phyloP scores from a whole-genome alignment of 1,284 basidiomycete species.

The Tylopilus orsonianus region DNA sequence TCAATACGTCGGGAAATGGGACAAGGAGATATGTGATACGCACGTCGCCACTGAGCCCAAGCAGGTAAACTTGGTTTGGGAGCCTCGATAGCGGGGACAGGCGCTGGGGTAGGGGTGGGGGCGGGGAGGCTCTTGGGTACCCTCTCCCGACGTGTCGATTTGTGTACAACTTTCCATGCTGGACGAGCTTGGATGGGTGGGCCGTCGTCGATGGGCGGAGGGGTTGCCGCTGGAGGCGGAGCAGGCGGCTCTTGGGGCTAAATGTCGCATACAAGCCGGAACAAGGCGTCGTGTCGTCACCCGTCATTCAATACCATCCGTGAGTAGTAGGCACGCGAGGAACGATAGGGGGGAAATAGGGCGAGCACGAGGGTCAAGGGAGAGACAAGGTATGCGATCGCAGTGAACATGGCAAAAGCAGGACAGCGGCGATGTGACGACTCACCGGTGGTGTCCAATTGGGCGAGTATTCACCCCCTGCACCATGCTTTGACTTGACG shows the following conservation, averaged over 20 bases:
- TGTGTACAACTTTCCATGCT: slow-evolving; percentile 70
- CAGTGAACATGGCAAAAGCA: slow-evolving; percentile 1
- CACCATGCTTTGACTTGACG: slow-evolving; percentile 71
- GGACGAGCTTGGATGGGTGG: slow-evolving; percentile 52
- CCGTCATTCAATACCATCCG: slow-evolving; percentile 1
- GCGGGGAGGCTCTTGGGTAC: slow-evolving; percentile 40
- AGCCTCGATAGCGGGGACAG: slow-evolving; percentile 44
- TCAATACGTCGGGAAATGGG: not conserved
- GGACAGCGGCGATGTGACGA: slow-evolving; percentile 1
- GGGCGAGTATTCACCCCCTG: slow-evolving; percentile 65
- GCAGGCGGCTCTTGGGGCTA: slow-evolving; percentile 37
- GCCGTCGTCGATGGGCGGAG: slow-evolving; percentile 40
- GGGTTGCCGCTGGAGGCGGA: slow-evolving; percentile 36
- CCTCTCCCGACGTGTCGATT: slow-evolving; percentile 51
- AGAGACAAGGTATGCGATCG: not conserved
- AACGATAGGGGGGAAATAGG: not conserved
- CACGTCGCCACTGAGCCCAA: slow-evolving; percentile 78
- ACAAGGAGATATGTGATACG: slow-evolving; percentile 27
- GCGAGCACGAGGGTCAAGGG: not conserved
- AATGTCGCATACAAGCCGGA: not conserved
- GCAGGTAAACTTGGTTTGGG: slow-evolving; percentile 56
- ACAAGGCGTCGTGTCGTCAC: not conserved
- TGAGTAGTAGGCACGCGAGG: not conserved
- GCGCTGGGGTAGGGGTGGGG: slow-evolving; percentile 38
- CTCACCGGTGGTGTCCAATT: slow-evolving; percentile 61